Evolutionary conservation across 768 basidiomycete species (phyloP).

Genomic region (Flagelloscypha sp.): DNA sequence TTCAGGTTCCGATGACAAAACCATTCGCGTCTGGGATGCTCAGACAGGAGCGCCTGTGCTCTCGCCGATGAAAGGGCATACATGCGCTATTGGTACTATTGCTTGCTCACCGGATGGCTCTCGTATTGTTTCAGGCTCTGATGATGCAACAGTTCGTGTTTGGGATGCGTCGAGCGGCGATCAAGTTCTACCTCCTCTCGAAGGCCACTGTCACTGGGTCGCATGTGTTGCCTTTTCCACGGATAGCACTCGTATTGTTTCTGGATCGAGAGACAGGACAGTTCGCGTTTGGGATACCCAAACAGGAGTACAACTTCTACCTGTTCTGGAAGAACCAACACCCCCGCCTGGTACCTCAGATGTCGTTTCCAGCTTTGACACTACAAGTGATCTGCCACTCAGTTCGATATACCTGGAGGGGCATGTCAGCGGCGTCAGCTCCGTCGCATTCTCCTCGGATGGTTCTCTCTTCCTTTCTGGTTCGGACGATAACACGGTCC

Average conservation of each 20-base stretch:
- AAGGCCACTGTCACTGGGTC: slow-evolving; percentile 7
- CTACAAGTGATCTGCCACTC: neutral
- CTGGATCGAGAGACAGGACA: too few relatives aligned
- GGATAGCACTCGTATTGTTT: too few relatives aligned
- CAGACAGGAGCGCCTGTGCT: neutral
- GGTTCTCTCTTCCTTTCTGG: slow-evolving; percentile 26
- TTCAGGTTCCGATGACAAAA: slow-evolving; percentile 8
- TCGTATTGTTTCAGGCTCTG: slow-evolving; percentile 13
- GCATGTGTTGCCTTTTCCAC: slow-evolving; percentile 12
- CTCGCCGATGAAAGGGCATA: slow-evolving; percentile 6
- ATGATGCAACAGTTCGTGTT: slow-evolving; percentile 10
- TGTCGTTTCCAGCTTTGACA: slow-evolving; percentile 1
- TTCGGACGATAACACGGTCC: slow-evolving; percentile 27
- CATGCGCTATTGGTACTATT: slow-evolving; percentile 4
- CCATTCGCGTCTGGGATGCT: slow-evolving; percentile 9
- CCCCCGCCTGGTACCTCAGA: too few relatives aligned
- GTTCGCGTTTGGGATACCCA: too few relatives aligned
- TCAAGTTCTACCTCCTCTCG: slow-evolving; percentile 10
- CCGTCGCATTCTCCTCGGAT: slow-evolving; percentile 25
- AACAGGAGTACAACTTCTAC: too few relatives aligned
- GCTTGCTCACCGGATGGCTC: slow-evolving; percentile 14
- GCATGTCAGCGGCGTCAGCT: slow-evolving; percentile 27
- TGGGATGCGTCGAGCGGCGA: slow-evolving; percentile 8
- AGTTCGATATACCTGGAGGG: slow-evolving; percentile 15
- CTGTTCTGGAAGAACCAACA: too few relatives aligned